phyloP scores from a whole-genome alignment of 2,329 filamentous ascomycete genomes.

The Colletotrichum phormii region DNA sequence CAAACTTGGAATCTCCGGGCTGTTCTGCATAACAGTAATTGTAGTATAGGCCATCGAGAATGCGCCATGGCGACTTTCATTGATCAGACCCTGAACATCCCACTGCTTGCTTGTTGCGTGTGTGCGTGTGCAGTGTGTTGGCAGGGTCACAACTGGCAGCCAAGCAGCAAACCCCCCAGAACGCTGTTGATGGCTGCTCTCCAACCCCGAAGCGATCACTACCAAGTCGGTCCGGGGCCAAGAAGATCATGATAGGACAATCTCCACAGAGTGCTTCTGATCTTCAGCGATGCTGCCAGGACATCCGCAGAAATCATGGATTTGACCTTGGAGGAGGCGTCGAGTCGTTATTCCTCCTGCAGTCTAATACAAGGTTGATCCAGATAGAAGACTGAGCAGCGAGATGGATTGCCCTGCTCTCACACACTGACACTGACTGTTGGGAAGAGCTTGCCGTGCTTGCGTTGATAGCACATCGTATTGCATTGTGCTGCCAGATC shows the following conservation, averaged over 20 bases:
- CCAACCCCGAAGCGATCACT: constrained; percentile 27
- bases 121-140: not conserved
- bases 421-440: not conserved
- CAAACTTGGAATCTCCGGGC: not conserved
- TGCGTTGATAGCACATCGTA: constrained; percentile 8
- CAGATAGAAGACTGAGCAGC: not conserved
- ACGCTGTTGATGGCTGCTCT: not conserved
- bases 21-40: not conserved
- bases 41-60: not conserved
- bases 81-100: not conserved
- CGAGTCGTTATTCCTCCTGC: constrained; percentile 12
- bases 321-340: constrained; percentile 3
- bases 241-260: constrained; percentile 28
- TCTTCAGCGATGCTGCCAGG: constrained; percentile 21
- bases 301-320: not conserved
- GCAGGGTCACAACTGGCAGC: constrained; percentile 5
- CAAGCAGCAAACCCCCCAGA: not conserved
- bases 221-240: constrained; percentile 17
- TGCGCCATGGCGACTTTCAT: not conserved
- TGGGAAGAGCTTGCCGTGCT: not conserved
- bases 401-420: not conserved
- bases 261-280: constrained; percentile 31
- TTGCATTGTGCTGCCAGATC: constrained; percentile 3
- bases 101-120: not conserved
- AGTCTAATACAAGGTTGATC: constrained; percentile 24